Evolutionary conservation across 2,329 filamentous ascomycete species (phyloP).

Genomic region (Alternaria sp.): DNA sequence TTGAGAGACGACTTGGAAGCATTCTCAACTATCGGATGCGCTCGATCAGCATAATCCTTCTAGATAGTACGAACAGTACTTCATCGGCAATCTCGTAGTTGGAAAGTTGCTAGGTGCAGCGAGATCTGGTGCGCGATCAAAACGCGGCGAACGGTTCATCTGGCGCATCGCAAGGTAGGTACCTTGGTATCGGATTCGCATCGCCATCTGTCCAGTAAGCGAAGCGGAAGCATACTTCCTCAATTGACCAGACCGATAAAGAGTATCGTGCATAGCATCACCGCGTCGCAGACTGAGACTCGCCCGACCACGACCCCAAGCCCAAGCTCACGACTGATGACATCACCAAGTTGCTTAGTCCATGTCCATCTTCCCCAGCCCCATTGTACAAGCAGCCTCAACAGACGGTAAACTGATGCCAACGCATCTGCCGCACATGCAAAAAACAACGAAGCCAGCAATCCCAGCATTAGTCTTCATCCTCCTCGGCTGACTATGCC

Average conservation of each 20-base stretch:
- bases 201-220: not conserved
- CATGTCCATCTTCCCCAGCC: not conserved
- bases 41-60: not conserved
- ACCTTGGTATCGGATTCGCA: not conserved
- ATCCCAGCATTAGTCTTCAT: not conserved
- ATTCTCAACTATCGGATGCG: not conserved
- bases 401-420: not conserved
- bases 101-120: not conserved
- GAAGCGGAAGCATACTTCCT: not conserved
- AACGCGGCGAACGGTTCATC: conserved; percentile 2
- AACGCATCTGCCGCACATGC: not conserved
- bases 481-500: not conserved
- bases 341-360: not conserved
- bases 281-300: not conserved
- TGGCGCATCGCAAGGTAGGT: not conserved
- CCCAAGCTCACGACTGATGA: not conserved
- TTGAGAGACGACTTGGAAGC: not conserved
- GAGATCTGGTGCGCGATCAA: not conserved
- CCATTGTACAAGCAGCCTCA: not conserved
- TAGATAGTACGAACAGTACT: not conserved
- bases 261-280: not conserved
- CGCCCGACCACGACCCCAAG: not conserved
- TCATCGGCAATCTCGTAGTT: not conserved
- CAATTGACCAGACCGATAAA: not conserved
- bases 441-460: not conserved